Evolutionary conservation across 257 asterid species (phyloP).

Genomic region (Petunia secreta): DNA sequence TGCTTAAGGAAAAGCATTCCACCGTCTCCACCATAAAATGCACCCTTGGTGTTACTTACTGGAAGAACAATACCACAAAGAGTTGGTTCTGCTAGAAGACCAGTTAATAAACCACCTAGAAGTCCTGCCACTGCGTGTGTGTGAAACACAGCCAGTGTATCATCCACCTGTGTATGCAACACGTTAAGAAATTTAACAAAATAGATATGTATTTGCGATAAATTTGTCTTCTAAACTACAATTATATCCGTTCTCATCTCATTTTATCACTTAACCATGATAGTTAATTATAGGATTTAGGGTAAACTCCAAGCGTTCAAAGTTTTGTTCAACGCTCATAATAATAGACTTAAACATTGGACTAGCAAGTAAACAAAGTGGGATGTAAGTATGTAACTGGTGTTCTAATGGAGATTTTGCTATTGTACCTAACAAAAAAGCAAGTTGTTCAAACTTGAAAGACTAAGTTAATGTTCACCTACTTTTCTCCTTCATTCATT

Average conservation of each 20-base stretch:
- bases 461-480: not conserved
- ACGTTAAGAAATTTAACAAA: not conserved
- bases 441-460: not conserved
- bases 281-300: not conserved
- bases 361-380: not conserved
- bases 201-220: not conserved
- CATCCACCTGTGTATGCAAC: constrained; percentile 61
- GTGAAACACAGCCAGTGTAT: constrained; percentile 83
- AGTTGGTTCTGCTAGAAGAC: constrained; percentile 72
- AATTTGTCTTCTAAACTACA: not conserved
- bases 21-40: constrained; percentile 62
- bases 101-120: constrained; percentile 79
- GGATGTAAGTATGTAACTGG: not conserved
- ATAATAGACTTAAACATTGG: not conserved
- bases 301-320: not conserved
- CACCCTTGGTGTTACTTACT: constrained; percentile 72
- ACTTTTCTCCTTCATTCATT: constrained; percentile 7
- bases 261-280: not conserved
- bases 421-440: no score
- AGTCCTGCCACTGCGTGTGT: constrained; percentile 92
- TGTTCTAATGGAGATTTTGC: not conserved
- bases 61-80: constrained; percentile 72
- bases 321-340: not conserved
- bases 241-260: not conserved
- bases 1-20: constrained; percentile 67